These are phyloP conservation scores for Fagus sylvatica DNA, from an alignment of 306 rosid genomes.

Conservation along the genomic window DNA sequence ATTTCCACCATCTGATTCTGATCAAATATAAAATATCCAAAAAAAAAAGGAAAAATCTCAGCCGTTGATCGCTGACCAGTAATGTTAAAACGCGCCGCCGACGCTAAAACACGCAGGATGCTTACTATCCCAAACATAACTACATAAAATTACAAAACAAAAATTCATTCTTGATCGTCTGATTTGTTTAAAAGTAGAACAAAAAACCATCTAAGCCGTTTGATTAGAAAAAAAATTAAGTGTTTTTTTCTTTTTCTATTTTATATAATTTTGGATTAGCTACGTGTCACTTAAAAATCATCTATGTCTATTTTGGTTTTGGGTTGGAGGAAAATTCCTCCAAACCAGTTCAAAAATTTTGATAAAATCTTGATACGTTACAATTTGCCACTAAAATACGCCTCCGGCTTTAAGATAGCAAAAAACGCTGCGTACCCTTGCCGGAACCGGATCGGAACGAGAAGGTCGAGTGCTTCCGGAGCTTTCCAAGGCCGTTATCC, in stretches of 20 bases:
- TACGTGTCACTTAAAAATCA: no score
- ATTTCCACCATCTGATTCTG: slow-evolving; percentile 56
- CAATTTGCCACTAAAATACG: neutral
- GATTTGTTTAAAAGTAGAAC: neutral
- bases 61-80: no score
- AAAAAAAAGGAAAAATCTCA: neutral
- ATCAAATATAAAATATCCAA: neutral
- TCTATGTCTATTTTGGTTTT: no score
- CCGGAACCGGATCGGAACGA: slow-evolving; percentile 41
- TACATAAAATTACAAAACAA: neutral
- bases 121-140: neutral
- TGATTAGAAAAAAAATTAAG: neutral
- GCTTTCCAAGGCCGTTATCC: slow-evolving; percentile 83
- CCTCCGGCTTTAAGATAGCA: neutral
- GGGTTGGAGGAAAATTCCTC: no score
- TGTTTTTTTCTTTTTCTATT: no score
- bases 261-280: no score
- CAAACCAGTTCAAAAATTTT: no score
- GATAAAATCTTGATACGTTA: no score
- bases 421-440: slow-evolving; percentile 59
- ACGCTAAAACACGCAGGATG: neutral
- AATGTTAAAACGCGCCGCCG: neutral
- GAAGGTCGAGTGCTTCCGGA: slow-evolving; percentile 60
- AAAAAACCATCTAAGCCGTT: neutral
- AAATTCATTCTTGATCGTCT: neutral